Evolutionary conservation across 108 stramenopile genomes (phyloP), one percentile per base, ranked within the genome.

Genomic region (Bacterosira constricta): DNA sequence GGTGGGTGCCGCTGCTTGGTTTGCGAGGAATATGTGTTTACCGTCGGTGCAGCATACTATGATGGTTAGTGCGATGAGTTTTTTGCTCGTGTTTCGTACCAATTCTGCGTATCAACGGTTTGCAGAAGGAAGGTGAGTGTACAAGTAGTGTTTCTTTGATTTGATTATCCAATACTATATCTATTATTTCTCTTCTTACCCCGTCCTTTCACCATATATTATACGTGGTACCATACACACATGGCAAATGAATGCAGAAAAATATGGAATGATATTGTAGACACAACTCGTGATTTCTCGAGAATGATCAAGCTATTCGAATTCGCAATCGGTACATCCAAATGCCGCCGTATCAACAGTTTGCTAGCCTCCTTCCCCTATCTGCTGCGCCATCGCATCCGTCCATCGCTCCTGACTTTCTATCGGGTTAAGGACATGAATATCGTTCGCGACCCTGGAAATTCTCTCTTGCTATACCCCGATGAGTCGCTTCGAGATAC

Each of bases 81-180:
- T 96, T 38, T 76, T 98, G 25, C 81, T 98, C 13, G 97, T 96
- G 10, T 96, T 96, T 58, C 86, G 95, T 18, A 96, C 96, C 8
- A 96, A 96, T 66, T 82, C 85, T 15, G 93, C 95, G 8, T 98
- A 98, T 59, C 86, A 92, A 53, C 82, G 97, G 52, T 97, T 95
- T 81, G 90, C 92, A 44, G 97, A 97, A 63, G 97, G 97, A 41
- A 72, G 71, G 67, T 56, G 42, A 34, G 67, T 37, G 6, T 17
- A 10, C 10, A 11, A 30, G 8, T 29, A 5, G 6, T 45, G 32
- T 46, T 23, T 23, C 29, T 2, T 47, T 2, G 1, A 47, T 29
- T 50, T 50, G 45, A 15, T 29, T 65, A 7, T 47, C 29, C n/a
- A 15, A 21, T 4, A 13, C 10, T 53, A 0, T 52, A 35, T 66